Conservation (phyloP, 768 basidiomycete species). For the Zangia roseola region DNA sequence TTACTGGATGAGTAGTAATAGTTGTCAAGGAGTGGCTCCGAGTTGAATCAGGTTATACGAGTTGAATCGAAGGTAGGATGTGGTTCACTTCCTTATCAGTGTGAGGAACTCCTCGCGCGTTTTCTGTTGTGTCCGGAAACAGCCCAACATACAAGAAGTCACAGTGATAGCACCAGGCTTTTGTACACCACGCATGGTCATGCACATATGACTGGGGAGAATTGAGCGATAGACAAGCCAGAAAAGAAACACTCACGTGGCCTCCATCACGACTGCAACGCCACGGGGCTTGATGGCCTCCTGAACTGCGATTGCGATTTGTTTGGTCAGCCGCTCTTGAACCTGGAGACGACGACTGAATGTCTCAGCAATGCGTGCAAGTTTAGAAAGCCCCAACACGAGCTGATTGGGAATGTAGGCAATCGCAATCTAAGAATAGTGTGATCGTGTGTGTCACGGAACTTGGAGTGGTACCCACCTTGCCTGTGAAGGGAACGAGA, state of each 20-base stretch:
- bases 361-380: slow-evolving; percentile 95
- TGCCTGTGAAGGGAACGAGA: slow-evolving; percentile 95
- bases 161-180: slow-evolving; percentile 95
- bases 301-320: slow-evolving; percentile 96
- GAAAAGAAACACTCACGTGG: slow-evolving; percentile 65
- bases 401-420: slow-evolving; percentile 96
- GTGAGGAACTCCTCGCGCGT: slow-evolving; percentile 96
- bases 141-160: slow-evolving; percentile 97
- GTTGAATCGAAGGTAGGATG: slow-evolving; percentile 43
- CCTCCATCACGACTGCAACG: slow-evolving; percentile 99
- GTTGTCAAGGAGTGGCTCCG: slow-evolving; percentile 22
- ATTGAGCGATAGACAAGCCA: slow-evolving; percentile 10
- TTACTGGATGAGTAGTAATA: slow-evolving; percentile 24
- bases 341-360: slow-evolving; percentile 95
- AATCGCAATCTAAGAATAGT: slow-evolving; percentile 77
- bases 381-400: slow-evolving; percentile 93
- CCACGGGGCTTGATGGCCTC: slow-evolving; percentile 97
- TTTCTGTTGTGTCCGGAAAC: slow-evolving; percentile 98
- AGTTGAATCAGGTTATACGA: slow-evolving; percentile 40
- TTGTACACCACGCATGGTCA: slow-evolving; percentile 99
- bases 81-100: slow-evolving; percentile 56
- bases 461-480: slow-evolving; percentile 51
- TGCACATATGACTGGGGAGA: slow-evolving; percentile 81
- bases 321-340: slow-evolving; percentile 95
- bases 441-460: slow-evolving; percentile 20